Evolutionary conservation across 106 monocot genomes (phyloP).

Genomic region (Dendrobium chrysotoxum): DNA sequence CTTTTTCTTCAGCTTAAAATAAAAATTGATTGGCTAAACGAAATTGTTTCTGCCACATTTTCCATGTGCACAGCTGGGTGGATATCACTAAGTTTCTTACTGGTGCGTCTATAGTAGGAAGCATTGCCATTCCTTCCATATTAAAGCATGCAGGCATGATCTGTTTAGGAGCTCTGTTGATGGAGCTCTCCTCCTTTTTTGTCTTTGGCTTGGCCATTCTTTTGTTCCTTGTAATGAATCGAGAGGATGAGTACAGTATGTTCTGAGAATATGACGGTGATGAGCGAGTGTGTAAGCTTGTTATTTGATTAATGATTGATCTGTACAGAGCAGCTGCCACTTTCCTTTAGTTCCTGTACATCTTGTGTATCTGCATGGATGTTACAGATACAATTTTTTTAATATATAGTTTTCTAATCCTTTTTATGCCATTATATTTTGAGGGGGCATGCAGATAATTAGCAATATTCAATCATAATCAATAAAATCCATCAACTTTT

Average conservation of each 20-base stretch:
- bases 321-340: not conserved
- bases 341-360: not conserved
- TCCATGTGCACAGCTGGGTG: conserved; percentile 27
- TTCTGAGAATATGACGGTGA: conserved; percentile 26
- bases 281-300: not conserved
- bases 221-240: conserved; percentile 42
- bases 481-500: too few species aligned
- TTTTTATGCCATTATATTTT: too few species aligned
- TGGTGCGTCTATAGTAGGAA: conserved; percentile 75
- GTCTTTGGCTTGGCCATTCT: conserved; percentile 60
- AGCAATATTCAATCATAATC: too few species aligned
- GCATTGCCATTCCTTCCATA: conserved; percentile 90
- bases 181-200: conserved; percentile 86
- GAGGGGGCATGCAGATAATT: too few species aligned
- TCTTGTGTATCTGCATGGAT: not conserved
- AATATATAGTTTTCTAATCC: too few species aligned
- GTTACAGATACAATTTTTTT: too few species aligned
- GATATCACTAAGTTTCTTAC: conserved; percentile 88
- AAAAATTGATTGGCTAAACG: not conserved
- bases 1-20: too few species aligned
- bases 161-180: conserved; percentile 70
- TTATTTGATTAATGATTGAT: not conserved
- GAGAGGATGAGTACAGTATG: conserved; percentile 37
- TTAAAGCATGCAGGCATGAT: conserved; percentile 85
- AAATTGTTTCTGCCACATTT: not conserved